A percentile compares a stretch with the other conserved stretches of the same genome.
phyloP scores from a whole-genome alignment of 139 green algal species.

The Ettlia oleoabundans region DNA sequence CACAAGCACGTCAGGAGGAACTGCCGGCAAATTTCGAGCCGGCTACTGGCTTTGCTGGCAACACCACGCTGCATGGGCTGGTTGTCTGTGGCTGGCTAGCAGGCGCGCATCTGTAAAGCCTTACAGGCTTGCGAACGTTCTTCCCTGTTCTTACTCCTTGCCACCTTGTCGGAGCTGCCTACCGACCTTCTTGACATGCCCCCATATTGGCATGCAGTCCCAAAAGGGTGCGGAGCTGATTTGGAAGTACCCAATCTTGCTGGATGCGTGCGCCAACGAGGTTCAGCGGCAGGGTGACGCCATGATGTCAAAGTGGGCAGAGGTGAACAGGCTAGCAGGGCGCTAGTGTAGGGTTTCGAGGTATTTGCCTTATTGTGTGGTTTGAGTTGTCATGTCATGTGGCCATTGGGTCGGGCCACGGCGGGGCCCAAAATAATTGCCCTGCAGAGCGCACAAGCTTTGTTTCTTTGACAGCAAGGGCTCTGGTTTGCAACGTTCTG shows the following conservation, averaged over 20 bases:
- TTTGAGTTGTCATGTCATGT: background rate
- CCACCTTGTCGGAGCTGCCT: background rate
- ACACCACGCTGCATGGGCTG: no score
- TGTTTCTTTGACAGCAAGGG: no score
- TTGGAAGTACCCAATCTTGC: slow-evolving; percentile 73
- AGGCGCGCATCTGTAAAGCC: background rate
- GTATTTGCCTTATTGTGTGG: background rate
- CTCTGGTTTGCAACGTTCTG: no score
- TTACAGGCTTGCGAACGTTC: background rate
- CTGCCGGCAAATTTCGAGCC: no score
- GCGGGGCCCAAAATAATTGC: no score
- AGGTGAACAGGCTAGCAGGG: slow-evolving; percentile 56
- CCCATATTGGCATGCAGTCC: slow-evolving; percentile 63
- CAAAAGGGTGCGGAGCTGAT: slow-evolving; percentile 58
- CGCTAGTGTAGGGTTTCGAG: no score
- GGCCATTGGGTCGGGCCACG: no score
- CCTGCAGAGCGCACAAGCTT: no score
- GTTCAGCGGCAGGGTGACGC: slow-evolving; percentile 79
- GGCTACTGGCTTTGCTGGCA: no score
- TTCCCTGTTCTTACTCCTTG: background rate
- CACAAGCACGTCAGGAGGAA: no score
- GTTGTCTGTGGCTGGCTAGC: no score
- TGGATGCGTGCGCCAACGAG: slow-evolving; percentile 88
- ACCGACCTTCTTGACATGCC: no score
- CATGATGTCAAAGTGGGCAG: slow-evolving; percentile 90